Evolutionary conservation across 2,329 filamentous ascomycete species (phyloP), one percentile per base, ranked within the genome.

Genomic region (Cladosporium colombiae): DNA sequence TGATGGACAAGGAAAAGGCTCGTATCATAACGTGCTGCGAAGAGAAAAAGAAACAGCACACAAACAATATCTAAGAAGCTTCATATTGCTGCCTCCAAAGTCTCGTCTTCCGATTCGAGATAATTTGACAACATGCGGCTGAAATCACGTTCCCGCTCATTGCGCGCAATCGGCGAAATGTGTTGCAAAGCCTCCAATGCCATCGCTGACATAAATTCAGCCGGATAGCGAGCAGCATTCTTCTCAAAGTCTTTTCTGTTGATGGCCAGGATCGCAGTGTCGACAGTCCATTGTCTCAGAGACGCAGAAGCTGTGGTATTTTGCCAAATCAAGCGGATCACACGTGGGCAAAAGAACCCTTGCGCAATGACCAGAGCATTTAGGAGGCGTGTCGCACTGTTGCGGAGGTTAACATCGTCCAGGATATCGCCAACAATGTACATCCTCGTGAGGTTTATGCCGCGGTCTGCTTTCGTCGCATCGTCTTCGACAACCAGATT

Each of bases 371-470:
- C 29, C 27, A 31, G 8, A 21, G 52, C n/a, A 31, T 33, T 55
- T 6, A 55, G 27, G 11, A 31, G 27, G 3, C 31, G 27, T 10
- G 21, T 57, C 3, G 21, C 55, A 35, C 21, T 33, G 55, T 57
- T 57, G 55, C 55, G 55, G 21, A 57, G 33, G 21, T 57, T 35
- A 14, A 57, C 23, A 40, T 57, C 55, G 37, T 35, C 55, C 21
- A 57, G 21, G 13, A 27, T 21, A n/a, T 57, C 55, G 29, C 55
- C 55, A 21, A 40, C 10, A 3, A 57, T 21, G n/a, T 57, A 57
- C 4, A 57, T 16, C n/a, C n/a, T 46, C 10, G 40, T 7, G 55
- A 16, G 5, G n/a, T 35, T 37, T 3, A 55, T n/a, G 27, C 52
- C 52, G 29, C 52, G 7, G 18, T n/a, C n/a, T 40, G 35, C 11